These are phyloP conservation scores for Emericellopsis cladophorae DNA, from an alignment of 2,329 filamentous ascomycete species.

Conservation along the genomic window DNA sequence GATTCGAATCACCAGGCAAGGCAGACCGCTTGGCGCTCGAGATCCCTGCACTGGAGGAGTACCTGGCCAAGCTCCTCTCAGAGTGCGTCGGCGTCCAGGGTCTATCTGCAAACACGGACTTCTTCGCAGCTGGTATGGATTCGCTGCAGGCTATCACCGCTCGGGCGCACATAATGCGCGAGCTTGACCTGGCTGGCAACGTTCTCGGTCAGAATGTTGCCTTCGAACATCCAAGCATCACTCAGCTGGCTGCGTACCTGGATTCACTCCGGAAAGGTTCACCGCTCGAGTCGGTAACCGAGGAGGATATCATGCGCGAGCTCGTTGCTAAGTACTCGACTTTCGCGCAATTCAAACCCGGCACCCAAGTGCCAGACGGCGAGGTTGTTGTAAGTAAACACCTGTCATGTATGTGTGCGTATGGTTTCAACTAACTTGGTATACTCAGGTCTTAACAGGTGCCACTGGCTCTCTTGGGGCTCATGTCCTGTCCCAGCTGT, in stretches of 20 bases:
- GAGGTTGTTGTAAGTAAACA: constrained; percentile 17
- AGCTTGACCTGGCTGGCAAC: constrained; percentile 32
- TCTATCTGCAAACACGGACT: constrained; percentile 30
- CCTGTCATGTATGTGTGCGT: not conserved
- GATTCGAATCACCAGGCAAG: constrained; percentile 6
- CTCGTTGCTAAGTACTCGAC: constrained; percentile 24
- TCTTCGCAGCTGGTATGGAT: constrained; percentile 46
- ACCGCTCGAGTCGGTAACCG: constrained; percentile 6
- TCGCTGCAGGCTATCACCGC: constrained; percentile 44
- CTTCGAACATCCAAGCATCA: constrained; percentile 33
- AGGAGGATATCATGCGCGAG: constrained; percentile 17
- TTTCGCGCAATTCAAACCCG: constrained; percentile 13
- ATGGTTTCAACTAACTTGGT: not conserved
- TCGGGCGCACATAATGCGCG: constrained; percentile 34
- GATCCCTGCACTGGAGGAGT: constrained; percentile 14
- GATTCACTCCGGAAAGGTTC: constrained; percentile 9
- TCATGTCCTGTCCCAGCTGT: constrained; percentile 43
- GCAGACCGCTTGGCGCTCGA: constrained; percentile 1
- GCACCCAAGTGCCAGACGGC: constrained; percentile 13
- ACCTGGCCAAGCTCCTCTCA: constrained; percentile 17
- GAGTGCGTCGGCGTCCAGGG: constrained; percentile 4
- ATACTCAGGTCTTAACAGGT: constrained; percentile 37
- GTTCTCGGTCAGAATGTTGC: constrained; percentile 41
- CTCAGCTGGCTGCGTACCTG: constrained; percentile 6
- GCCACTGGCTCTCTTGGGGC: constrained; percentile 49